Evolutionary conservation across 1,139 yeast genomes (phyloP).

Genomic region (Candida tropicalis): DNA sequence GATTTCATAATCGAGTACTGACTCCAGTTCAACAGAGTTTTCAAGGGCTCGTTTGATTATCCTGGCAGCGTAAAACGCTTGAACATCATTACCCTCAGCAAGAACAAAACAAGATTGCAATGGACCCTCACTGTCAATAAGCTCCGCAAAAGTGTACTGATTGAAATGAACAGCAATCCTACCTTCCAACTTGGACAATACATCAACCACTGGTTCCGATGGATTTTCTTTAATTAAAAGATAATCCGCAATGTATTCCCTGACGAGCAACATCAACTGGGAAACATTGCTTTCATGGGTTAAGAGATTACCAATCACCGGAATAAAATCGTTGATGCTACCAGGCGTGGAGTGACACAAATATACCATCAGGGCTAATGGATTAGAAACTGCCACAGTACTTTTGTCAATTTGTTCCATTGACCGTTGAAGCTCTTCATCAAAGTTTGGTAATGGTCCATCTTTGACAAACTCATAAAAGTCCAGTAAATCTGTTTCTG

Average conservation of each 20-base stretch:
- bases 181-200: background rate
- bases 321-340: slow-evolving; percentile 11
- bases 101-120: background rate
- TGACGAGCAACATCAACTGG: slow-evolving; percentile 18
- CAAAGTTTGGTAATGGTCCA: slow-evolving; percentile 17
- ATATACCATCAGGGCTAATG: slow-evolving; percentile 43
- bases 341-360: slow-evolving; percentile 24
- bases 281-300: slow-evolving; percentile 10
- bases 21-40: slow-evolving; percentile 30
- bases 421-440: slow-evolving; percentile 18
- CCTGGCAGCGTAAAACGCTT: slow-evolving; percentile 30
- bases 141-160: background rate
- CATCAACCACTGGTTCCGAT: slow-evolving; percentile 8
- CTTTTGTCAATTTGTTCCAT: slow-evolving; percentile 17
- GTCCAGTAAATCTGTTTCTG: slow-evolving; percentile 18
- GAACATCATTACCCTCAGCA: slow-evolving; percentile 9
- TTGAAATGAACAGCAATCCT: background rate
- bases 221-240: slow-evolving; percentile 18
- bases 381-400: slow-evolving; percentile 46
- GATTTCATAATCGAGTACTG: slow-evolving; percentile 29
- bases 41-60: slow-evolving; percentile 25
- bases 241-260: slow-evolving; percentile 34
- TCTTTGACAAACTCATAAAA: slow-evolving; percentile 20
- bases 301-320: slow-evolving; percentile 18
- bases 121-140: slow-evolving; percentile 5